Evolutionary conservation across 129 eudicot species (phyloP).

Genomic region (Apium graveolens): DNA sequence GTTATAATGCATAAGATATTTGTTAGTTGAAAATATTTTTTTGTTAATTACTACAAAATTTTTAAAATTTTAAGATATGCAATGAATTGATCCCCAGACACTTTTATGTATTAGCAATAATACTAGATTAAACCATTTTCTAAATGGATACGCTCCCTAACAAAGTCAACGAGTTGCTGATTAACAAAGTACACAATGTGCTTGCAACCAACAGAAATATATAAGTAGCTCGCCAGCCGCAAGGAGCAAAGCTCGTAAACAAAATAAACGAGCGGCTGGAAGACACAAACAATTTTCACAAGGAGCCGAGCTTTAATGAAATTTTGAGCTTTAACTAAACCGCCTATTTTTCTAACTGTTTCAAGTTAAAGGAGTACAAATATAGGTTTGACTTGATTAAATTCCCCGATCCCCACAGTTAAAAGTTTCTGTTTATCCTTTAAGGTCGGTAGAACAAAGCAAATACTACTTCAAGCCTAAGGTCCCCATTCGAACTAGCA

Average conservation of each 20-base stretch:
- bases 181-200: no score
- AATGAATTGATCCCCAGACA: background rate
- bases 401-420: background rate
- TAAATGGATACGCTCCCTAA: background rate
- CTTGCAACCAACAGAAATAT: no score
- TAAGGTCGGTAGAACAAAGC: background rate
- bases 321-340: background rate
- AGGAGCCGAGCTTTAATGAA: background rate
- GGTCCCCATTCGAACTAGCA: background rate
- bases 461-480: background rate
- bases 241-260: no score
- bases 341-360: background rate
- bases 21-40: no score
- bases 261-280: no score
- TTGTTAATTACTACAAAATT: no score
- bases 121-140: background rate
- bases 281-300: no score
- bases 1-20: no score
- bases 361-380: background rate
- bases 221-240: no score
- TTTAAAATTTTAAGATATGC: background rate
- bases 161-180: no score
- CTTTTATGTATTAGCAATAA: background rate
- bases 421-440: no score
- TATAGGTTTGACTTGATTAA: background rate